A percentile compares a stretch with the other conserved stretches of the same genome.
Conservation (phyloP, 768 basidiomycete genomes). For the Psilocybe cyanescens region DNA sequence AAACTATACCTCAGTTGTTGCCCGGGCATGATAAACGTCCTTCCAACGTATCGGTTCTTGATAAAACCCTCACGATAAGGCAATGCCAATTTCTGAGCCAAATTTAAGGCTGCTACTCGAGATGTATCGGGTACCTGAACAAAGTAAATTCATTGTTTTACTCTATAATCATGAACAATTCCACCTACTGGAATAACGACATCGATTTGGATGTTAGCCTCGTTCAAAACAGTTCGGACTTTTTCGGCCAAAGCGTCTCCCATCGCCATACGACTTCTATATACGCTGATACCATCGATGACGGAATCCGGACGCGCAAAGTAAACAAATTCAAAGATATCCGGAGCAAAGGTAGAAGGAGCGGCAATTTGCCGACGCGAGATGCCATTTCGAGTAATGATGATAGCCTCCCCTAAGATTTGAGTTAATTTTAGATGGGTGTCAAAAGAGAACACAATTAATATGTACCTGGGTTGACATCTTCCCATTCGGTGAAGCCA, state of each 20-base stretch:
- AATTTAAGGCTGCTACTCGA: constrained; percentile 92
- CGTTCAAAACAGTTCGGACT: constrained; percentile 72
- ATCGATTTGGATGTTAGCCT: constrained; percentile 76
- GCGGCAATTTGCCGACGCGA: constrained; percentile 75
- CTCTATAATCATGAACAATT: not conserved
- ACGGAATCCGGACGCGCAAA: constrained; percentile 98
- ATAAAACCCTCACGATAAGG: constrained; percentile 99
- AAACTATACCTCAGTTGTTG: constrained; percentile 81
- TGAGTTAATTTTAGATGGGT: constrained; percentile 9
- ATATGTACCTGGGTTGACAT: constrained; percentile 81
- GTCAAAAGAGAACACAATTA: not conserved
- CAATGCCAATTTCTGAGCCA: constrained; percentile 86
- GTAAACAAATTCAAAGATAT: constrained; percentile 99
- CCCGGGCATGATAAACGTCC: constrained; percentile 99
- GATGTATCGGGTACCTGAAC: constrained; percentile 92
- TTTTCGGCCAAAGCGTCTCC: constrained; percentile 93
- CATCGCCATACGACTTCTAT: constrained; percentile 99
- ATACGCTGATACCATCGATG: constrained; percentile 95
- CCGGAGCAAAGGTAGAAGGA: constrained; percentile 84
- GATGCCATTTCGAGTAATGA: constrained; percentile 85
- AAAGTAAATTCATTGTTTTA: not conserved
- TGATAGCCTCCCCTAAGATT: constrained; percentile 85
- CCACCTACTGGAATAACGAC: constrained; percentile 89
- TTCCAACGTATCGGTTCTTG: constrained; percentile 97
- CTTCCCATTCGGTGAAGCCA: constrained; percentile 92